Evolutionary conservation across 495 filamentous ascomycete species (phyloP), one percentile per base, ranked within the genome.

Genomic region (Lophiotrema nucula): DNA sequence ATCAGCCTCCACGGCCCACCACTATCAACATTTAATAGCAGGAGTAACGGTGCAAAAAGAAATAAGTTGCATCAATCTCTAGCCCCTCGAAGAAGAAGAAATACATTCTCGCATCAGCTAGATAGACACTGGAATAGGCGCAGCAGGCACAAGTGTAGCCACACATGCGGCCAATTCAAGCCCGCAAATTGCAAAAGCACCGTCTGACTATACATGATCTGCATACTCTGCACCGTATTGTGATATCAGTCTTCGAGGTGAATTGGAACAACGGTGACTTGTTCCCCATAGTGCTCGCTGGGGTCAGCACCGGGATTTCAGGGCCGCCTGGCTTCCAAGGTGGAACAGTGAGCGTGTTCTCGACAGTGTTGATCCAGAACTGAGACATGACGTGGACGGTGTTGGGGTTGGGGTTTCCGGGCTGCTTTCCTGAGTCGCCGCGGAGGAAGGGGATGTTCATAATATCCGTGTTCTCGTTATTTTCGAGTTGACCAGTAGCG

Each of bases 151-250:
- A 10, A 43, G 8, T 16, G 39, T 43, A 10, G 39, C 39, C 39
- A 43, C 39, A 43, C 39, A 43, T 43, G 39, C 39, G 39, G 39
- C 39, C 39, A 43, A 43, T n/a, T n/a, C 39, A 43, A 16, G 6
- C 39, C 39, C 39, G 8, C 39, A 43, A 43, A 43, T 8, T n/a
- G 19, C 39, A 43, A 43, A 6, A 43, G 6, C 39, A 43, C 39
- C 39, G 39, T 43, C 39, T 43, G 39, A 21, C 39, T 43, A 43
- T 43, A 43, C 39, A 10, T 6, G 8, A 43, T 19, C 39, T 43
- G 39, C 39, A 8, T 43, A 13, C 13, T 21, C 39, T 19, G 8
- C 6, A 43, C 39, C 39, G 8, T 43, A 43, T 35, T 15, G 31
- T 15, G 15, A 35, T 8, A 8, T 35, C 31, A 8, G 8, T 35